Evolutionary conservation across 2,329 filamentous ascomycete species (phyloP), one percentile per base, ranked within the genome.

Genomic region (Rhexocercosporidium sp.): DNA sequence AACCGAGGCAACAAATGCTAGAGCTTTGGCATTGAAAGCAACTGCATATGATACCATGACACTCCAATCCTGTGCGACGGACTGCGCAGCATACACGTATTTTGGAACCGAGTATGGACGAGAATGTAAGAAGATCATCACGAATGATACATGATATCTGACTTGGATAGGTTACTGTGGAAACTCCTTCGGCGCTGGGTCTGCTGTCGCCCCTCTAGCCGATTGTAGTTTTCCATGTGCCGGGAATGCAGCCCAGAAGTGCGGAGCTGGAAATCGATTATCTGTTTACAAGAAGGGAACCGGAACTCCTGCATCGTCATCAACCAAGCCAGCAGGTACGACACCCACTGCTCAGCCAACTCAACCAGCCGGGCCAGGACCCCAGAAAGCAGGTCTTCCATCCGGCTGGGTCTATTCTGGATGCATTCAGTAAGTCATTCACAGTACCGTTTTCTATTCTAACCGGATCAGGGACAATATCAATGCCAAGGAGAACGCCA

Each of bases 401-500:
- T 59, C 66, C 27, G 62, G 56, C 11, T 74, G 72, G 72, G 44
- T 64, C 7, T 74, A 74, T 44, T 59, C 67, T 53, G 72, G 71
- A 22, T 74, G 72, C 57, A 57, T 73, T 1, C 79, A 83, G 11
- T 66, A 61, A 66, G 68, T 60, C 8, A 18, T 46, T 41, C 31
- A 16, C 18, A 12, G 14, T 41, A 27, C 86, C 0, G 74, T 83
- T 27, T 90, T 0, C 86, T 90, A 67, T 80, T 79, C 31, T 65
- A 27, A 88, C 88, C 81, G 31, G 27, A 16, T 1, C 78, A 83
- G 12, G 80, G 88, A 2, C 75, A 84, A 49, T 90, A 88, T 89
- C 81, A 81, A 1, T 80, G 90, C 49, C 86, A 91, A 66, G 11
- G 67, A 72, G n/a, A 59, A 70, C 34, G 46, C 62, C 3, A 67